A percentile compares a stretch with the other conserved stretches of the same genome.
Conservation (phyloP, 176 grass and related monocot species). For the Zea luxurians region DNA sequence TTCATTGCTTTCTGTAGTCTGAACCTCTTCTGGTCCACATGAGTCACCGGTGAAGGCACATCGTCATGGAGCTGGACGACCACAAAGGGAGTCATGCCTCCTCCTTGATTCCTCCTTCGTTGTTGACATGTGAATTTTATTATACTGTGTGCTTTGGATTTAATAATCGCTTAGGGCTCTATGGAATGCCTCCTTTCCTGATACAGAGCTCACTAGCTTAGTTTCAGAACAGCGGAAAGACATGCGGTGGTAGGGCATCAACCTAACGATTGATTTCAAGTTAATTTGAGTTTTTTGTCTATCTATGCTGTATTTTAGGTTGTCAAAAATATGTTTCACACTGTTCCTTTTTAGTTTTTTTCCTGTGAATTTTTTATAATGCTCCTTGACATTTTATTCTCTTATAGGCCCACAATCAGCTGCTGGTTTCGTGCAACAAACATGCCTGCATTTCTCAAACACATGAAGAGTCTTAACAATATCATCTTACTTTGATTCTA, state of each 20-base stretch:
- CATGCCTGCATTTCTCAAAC: background rate
- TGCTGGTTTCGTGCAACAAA: background rate
- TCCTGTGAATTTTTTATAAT: background rate
- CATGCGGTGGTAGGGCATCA: constrained; percentile 81
- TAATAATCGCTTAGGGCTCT: too few relatives aligned
- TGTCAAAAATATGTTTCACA: too few relatives aligned
- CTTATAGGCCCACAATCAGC: background rate
- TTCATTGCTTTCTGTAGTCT: too few relatives aligned
- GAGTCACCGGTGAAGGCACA: too few relatives aligned
- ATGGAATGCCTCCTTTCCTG: too few relatives aligned
- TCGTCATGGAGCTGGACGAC: too few relatives aligned
- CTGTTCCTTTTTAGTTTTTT: background rate
- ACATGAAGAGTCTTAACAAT: too few relatives aligned
- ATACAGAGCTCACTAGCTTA: constrained; percentile 8
- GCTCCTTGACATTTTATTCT: background rate
- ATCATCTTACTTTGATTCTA: constrained; percentile 36
- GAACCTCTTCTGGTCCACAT: too few relatives aligned
- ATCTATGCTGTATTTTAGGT: background rate
- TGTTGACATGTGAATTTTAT: too few relatives aligned
- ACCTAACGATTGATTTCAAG: constrained; percentile 91
- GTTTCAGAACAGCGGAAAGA: constrained; percentile 92
- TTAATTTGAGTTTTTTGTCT: constrained; percentile 7
- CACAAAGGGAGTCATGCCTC: too few relatives aligned
- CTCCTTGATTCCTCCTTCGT: too few relatives aligned
- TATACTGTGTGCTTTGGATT: background rate